A percentile compares a stretch with the other conserved stretches of the same genome.
Conservation (phyloP, 371 early-diverging fungal genomes). For the Nematocida sp. region DNA sequence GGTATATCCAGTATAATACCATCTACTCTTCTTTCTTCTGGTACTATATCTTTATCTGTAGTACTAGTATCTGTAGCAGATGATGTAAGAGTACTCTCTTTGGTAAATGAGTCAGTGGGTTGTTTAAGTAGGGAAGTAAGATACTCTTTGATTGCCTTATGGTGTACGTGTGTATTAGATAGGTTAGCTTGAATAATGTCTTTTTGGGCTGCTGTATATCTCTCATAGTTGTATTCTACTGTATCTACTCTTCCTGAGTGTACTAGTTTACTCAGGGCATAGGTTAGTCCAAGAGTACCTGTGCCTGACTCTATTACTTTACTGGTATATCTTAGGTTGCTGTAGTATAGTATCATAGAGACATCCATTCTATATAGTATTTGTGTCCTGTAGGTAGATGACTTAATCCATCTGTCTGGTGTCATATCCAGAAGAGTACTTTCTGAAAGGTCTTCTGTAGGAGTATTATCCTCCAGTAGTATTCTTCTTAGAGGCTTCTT, state of each 20-base stretch:
- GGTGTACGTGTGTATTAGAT: slow-evolving; percentile 27
- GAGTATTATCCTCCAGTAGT: too few species aligned
- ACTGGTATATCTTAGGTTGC: slow-evolving; percentile 2
- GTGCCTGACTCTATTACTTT: slow-evolving; percentile 53
- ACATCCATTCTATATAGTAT: slow-evolving; percentile 53
- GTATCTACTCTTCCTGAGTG: slow-evolving; percentile 40
- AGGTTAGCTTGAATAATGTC: background rate
- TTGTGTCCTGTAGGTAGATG: slow-evolving; percentile 44
- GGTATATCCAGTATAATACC: slow-evolving; percentile 50
- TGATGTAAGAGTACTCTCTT: too few species aligned
- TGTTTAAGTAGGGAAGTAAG: too few species aligned
- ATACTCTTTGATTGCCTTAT: slow-evolving; percentile 21
- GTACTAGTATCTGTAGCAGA: too few species aligned
- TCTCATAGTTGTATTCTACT: slow-evolving; percentile 39
- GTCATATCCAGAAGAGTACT: background rate
- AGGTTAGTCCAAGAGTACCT: slow-evolving; percentile 52
- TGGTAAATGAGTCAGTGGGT: too few species aligned
- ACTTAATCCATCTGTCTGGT: slow-evolving; percentile 36
- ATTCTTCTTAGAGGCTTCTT: background rate
- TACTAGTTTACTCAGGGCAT: slow-evolving; percentile 23
- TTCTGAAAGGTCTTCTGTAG: too few species aligned
- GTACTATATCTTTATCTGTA: too few species aligned
- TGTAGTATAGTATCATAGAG: slow-evolving; percentile 33
- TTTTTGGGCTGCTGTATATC: slow-evolving; percentile 24
- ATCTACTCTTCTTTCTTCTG: slow-evolving; percentile 16